Percentiles rank a stretch among this genome's conserved stretches.
Evolutionary conservation across 495 filamentous ascomycete species (phyloP).

Genomic region (Penicillium lagena): DNA sequence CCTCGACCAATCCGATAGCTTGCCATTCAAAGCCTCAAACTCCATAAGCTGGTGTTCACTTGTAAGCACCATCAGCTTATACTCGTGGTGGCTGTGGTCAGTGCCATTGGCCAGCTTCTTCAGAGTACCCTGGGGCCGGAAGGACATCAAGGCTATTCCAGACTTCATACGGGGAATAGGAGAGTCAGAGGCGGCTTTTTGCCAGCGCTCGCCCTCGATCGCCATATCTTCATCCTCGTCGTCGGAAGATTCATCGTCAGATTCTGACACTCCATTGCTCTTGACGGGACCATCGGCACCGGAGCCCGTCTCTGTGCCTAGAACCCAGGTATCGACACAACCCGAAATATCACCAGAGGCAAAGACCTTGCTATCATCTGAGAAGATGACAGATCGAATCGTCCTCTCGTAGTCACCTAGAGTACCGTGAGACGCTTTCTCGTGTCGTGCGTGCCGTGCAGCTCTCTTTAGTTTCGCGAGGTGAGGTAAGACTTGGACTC

Average conservation of each 20-base stretch:
- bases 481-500: conserved; percentile 38
- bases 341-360: conserved; percentile 77
- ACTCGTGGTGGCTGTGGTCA: conserved; percentile 26
- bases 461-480: conserved; percentile 52
- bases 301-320: conserved; percentile 49
- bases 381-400: conserved; percentile 71
- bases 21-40: conserved; percentile 68
- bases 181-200: conserved; percentile 55
- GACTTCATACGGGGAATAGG: conserved; percentile 73
- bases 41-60: conserved; percentile 68
- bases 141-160: conserved; percentile 65
- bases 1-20: conserved; percentile 76
- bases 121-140: conserved; percentile 45
- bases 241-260: conserved; percentile 47
- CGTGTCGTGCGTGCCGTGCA: conserved; percentile 46
- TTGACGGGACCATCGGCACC: conserved; percentile 19
- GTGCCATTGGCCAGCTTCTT: conserved; percentile 35
- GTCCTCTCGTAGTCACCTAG: conserved; percentile 73
- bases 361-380: conserved; percentile 70
- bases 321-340: conserved; percentile 77
- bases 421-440: conserved; percentile 52
- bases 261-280: conserved; percentile 23
- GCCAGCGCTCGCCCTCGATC: conserved; percentile 55
- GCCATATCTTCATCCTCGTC: conserved; percentile 36
- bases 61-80: conserved; percentile 69